Evolutionary conservation across 257 asterid species (phyloP).

Genomic region (Echites panduratus): DNA sequence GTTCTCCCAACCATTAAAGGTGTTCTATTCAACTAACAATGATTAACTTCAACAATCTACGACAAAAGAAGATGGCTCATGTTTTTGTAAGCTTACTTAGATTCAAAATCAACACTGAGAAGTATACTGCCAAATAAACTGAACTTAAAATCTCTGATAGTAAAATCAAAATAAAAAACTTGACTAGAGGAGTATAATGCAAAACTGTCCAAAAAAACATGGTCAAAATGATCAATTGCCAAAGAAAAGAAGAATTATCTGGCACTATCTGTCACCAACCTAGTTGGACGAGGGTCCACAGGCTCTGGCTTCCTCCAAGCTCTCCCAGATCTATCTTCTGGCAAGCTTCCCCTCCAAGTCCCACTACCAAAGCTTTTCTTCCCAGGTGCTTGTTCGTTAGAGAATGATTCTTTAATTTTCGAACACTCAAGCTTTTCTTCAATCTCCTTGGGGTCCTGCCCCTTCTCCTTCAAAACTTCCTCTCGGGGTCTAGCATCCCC

Average conservation of each 20-base stretch:
- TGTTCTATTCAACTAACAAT: not conserved
- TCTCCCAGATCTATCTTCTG: conserved; percentile 45
- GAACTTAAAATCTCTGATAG: too few species aligned
- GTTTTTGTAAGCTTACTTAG: too few species aligned
- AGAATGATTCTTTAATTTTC: conserved; percentile 47
- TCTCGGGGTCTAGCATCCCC: conserved; percentile 96
- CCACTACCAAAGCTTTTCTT: conserved; percentile 64
- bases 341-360: conserved; percentile 43
- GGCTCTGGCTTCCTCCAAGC: conserved; percentile 73
- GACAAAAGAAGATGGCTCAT: too few species aligned
- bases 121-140: too few species aligned
- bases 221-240: not conserved
- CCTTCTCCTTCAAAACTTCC: conserved; percentile 95
- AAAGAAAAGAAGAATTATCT: not conserved
- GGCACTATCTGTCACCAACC: conserved; percentile 33
- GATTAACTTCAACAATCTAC: not conserved
- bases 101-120: too few species aligned
- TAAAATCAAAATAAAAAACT: too few species aligned
- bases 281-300: conserved; percentile 47
- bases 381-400: conserved; percentile 26
- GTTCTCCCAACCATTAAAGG: not conserved
- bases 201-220: not conserved
- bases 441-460: conserved; percentile 85
- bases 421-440: conserved; percentile 65
- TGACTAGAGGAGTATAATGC: not conserved